Evolutionary conservation across 2,329 filamentous ascomycete genomes (phyloP).

Genomic region (Emergomyces pasteurianus): DNA sequence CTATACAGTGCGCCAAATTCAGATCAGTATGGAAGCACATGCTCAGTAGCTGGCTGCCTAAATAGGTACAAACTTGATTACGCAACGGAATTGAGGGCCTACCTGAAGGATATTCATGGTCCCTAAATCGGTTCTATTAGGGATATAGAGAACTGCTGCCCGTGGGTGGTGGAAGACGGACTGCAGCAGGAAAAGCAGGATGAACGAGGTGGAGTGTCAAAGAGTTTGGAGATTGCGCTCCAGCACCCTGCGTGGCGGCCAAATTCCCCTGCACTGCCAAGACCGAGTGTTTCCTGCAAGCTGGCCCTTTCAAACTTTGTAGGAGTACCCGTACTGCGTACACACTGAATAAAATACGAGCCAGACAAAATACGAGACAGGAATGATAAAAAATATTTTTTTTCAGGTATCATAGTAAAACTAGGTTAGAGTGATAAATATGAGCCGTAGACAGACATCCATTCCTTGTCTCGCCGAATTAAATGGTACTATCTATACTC

Average conservation of each 20-base stretch:
- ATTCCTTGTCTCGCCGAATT: neutral
- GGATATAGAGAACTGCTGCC: neutral
- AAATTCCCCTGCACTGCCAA: too few species aligned
- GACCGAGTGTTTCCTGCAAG: neutral
- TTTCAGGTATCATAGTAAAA: too few species aligned
- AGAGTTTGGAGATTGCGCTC: neutral
- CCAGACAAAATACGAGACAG: too few species aligned
- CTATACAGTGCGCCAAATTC: slow-evolving; percentile 19
- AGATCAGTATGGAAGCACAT: neutral
- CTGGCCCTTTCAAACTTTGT: neutral
- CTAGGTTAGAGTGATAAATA: too few species aligned
- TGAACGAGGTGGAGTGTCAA: neutral
- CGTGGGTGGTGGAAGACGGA: neutral
- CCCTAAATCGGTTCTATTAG: neutral
- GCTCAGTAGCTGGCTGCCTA: neutral
- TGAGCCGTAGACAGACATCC: neutral
- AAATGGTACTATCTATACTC: neutral
- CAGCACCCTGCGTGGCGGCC: too few species aligned
- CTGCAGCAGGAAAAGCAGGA: neutral
- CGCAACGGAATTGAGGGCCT: slow-evolving; percentile 4
- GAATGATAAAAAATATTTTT: neutral
- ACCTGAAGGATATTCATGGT: slow-evolving; percentile 28
- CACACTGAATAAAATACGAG: too few species aligned
- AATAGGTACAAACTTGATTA: neutral
- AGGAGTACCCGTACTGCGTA: too few species aligned